Evolutionary conservation across 139 green algal species (phyloP).

Genomic region (Asterochloris erici): DNA sequence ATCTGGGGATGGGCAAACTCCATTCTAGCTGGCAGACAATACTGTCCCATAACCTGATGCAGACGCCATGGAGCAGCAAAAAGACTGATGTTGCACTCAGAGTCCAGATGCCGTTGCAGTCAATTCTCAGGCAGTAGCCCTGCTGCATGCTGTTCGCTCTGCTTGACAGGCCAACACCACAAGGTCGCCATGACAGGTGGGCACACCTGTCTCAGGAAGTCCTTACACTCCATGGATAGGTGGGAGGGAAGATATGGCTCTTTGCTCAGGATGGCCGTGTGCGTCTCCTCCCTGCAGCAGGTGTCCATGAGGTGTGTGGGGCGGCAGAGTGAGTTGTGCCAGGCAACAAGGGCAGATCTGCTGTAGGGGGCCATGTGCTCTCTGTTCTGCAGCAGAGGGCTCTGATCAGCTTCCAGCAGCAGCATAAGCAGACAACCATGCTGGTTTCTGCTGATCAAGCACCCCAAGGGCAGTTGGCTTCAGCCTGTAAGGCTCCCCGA

Average conservation of each 20-base stretch:
- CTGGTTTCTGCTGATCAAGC: neutral
- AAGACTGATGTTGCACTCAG: too few relatives aligned
- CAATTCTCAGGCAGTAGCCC: too few relatives aligned
- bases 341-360: neutral
- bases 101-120: too few relatives aligned
- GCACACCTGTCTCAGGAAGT: slow-evolving; percentile 39
- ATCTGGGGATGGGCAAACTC: too few relatives aligned
- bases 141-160: too few relatives aligned
- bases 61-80: too few relatives aligned
- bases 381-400: neutral
- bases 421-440: neutral
- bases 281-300: slow-evolving; percentile 33
- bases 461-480: neutral
- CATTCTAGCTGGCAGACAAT: too few relatives aligned
- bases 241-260: slow-evolving; percentile 31
- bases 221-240: slow-evolving; percentile 18
- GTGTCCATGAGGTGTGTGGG: neutral
- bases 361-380: neutral
- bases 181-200: neutral
- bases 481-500: neutral
- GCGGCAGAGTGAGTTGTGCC: neutral
- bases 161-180: too few relatives aligned
- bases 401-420: slow-evolving; percentile 15
- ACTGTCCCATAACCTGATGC: too few relatives aligned
- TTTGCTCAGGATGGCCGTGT: slow-evolving; percentile 31